Evolutionary conservation across 2,329 filamentous ascomycete genomes (phyloP), one percentile per base, ranked within the genome.

Genomic region (Talaromyces amestolkiae): DNA sequence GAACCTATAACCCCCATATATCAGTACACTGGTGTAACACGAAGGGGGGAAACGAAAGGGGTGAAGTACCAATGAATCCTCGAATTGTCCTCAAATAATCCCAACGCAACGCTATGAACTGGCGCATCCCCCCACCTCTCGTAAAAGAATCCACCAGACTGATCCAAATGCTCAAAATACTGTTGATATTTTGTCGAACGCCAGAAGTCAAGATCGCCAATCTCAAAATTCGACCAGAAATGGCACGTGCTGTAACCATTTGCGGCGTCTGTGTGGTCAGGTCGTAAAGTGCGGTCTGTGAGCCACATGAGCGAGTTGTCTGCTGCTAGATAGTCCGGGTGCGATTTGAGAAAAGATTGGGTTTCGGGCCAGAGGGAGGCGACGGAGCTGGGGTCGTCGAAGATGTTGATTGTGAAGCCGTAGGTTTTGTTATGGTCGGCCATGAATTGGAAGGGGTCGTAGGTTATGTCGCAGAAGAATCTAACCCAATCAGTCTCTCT

Each of bases 161-260:
- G 87, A 78, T 99, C 95, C 39, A 99, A 85, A 78, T 98, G 93
- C 74, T 96, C 89, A 76, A 99, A 99, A 79, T 97, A 99, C 68
- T 96, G 92, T 75, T 96, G 91, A 75, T 99, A 99, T 47, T 87
- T 85, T 76, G 93, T 87, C 74, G 92, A 91, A 54, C 95, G 84
- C 91, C 93, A 99, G 79, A 98, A 97, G 68, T 86, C 86, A 85
- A 99, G 86, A 77, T 97, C 92, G 54, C 87, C 94, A 72, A 99
- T 94, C 79, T 99, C 95, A 72, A 99, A 99, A 79, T 99, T 99
- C 73, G 89, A 95, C 95, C 95, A 99, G 83, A 99, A 99, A 79
- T 99, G 95, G 78, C 95, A 99, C 2, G 95, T 98, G 41, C 92
- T 96, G 82, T 97, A 99, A 37, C 95, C 95, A 72, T 96, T 90